These are phyloP conservation scores for Exobasidium rhododendri DNA, from an alignment of 1,284 basidiomycete species.

Conservation along the genomic window DNA sequence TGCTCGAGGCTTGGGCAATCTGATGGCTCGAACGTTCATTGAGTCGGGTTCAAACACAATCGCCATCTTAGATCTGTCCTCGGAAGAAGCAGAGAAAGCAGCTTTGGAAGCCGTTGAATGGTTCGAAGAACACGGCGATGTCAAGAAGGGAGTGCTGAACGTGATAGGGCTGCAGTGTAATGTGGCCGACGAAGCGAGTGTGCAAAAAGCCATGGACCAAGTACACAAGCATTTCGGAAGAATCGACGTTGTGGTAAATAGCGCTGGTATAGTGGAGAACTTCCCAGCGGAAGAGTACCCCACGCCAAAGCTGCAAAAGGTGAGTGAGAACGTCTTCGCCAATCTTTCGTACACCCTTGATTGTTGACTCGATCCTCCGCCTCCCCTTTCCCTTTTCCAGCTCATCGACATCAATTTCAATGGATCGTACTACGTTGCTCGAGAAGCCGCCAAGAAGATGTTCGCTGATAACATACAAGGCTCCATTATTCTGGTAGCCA, in stretches of 20 bases:
- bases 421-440: conserved; percentile 76
- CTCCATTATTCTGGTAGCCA: conserved; percentile 80
- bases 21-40: conserved; percentile 68
- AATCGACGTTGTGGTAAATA: conserved; percentile 62
- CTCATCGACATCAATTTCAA: conserved; percentile 91
- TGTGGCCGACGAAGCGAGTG: conserved; percentile 69
- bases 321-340: too few relatives aligned
- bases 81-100: conserved; percentile 68
- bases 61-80: conserved; percentile 78
- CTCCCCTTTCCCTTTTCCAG: too few relatives aligned
- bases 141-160: conserved; percentile 65
- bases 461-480: conserved; percentile 62
- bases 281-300: conserved; percentile 77
- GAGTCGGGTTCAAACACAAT: conserved; percentile 81
- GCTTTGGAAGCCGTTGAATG: conserved; percentile 69
- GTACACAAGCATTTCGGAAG: conserved; percentile 67
- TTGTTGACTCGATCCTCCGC: too few relatives aligned
- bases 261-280: conserved; percentile 81
- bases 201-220: conserved; percentile 26
- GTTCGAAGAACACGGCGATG: conserved; percentile 63
- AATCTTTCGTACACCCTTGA: too few relatives aligned
- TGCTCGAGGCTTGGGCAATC: conserved; percentile 65
- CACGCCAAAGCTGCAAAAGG: conserved; percentile 57
- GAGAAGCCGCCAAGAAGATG: conserved; percentile 75
- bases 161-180: conserved; percentile 80